Evolutionary conservation across 441 rosid species (phyloP).

Genomic region (Euphorbia schlechtendalii): DNA sequence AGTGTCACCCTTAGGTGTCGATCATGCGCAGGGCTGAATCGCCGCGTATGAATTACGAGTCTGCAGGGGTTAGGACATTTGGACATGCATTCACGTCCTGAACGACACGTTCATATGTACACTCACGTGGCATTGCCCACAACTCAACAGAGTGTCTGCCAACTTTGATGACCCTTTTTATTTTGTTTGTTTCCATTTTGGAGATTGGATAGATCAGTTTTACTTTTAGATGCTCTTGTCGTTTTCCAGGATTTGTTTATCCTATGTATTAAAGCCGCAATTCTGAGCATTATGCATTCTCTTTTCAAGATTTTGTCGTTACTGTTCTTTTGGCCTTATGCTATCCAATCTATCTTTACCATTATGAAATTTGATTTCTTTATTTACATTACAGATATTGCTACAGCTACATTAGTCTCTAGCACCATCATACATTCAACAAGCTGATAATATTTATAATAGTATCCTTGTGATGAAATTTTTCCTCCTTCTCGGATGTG

Average conservation of each 20-base stretch:
- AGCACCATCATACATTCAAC: no score
- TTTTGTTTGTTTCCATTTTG: no score
- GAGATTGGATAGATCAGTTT: background rate
- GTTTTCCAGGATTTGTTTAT: background rate
- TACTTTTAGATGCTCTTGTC: no score
- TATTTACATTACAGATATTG: no score
- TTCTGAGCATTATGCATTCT: background rate
- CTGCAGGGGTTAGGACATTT: background rate
- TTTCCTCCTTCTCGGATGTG: no score
- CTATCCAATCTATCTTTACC: no score
- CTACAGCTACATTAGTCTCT: no score
- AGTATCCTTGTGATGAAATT: no score
- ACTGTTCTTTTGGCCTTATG: background rate
- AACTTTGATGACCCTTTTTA: no score
- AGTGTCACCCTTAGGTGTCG: conserved; percentile 30
- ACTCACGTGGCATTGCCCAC: background rate
- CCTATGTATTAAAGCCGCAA: background rate
- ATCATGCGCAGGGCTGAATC: conserved; percentile 1
- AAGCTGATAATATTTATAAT: no score
- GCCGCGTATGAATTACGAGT: conserved; percentile 16
- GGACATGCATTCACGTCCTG: background rate
- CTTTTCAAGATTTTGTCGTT: background rate
- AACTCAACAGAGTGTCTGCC: no score
- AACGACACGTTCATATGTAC: background rate
- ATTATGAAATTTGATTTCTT: no score